A percentile compares a stretch with the other conserved stretches of the same genome.
These are phyloP conservation scores for Exophiala sp. DNA, from an alignment of 2,329 filamentous ascomycete genomes.

Conservation along the genomic window DNA sequence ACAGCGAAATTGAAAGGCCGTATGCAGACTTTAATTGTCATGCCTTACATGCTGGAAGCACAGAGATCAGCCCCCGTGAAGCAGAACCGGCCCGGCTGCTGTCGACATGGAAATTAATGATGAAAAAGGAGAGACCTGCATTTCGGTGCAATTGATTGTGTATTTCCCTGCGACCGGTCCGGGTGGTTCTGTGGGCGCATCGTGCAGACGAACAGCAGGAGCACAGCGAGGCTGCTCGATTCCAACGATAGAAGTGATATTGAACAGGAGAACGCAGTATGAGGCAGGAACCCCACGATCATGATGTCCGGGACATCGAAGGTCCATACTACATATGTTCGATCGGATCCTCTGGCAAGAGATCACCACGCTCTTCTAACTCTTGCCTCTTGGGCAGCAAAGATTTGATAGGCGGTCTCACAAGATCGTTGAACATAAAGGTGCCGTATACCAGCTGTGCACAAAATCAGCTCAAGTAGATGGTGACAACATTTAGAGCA, in stretches of 20 bases:
- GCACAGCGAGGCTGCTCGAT: too few species aligned
- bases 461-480: not conserved
- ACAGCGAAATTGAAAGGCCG: constrained; percentile 7
- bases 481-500: not conserved
- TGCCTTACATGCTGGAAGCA: constrained; percentile 16
- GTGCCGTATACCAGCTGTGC: constrained; percentile 82
- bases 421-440: constrained; percentile 91
- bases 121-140: not conserved
- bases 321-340: constrained; percentile 55
- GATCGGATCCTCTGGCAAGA: constrained; percentile 79
- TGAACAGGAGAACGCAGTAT: too few species aligned
- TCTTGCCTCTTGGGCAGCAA: constrained; percentile 55
- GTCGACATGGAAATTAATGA: constrained; percentile 15
- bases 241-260: too few species aligned
- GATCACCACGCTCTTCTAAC: constrained; percentile 32
- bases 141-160: too few species aligned
- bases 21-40: constrained; percentile 21
- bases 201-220: too few species aligned
- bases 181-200: too few species aligned
- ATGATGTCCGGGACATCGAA: not conserved
- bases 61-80: constrained; percentile 7
- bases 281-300: not conserved
- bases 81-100: constrained; percentile 5
- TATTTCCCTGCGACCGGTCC: too few species aligned
- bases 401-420: constrained; percentile 73